A percentile compares a stretch with the other conserved stretches of the same genome.
These are phyloP conservation scores for Prunella vulgaris DNA, from an alignment of 257 asterid genomes.

Conservation along the genomic window DNA sequence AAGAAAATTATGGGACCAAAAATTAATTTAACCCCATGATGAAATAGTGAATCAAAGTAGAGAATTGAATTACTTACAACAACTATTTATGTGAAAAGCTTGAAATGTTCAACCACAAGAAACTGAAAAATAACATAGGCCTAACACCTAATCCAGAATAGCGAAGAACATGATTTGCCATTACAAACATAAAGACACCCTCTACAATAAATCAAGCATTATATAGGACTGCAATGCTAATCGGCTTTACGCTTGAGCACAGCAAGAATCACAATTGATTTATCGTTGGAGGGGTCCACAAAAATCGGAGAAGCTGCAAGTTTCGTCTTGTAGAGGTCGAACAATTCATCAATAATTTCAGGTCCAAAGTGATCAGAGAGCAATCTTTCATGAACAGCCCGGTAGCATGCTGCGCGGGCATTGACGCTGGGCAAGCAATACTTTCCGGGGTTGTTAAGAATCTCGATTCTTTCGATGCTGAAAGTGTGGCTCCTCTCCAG, in stretches of 20 bases:
- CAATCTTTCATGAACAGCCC: not conserved
- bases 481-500: not conserved
- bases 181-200: too few species aligned
- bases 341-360: not conserved
- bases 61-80: too few species aligned
- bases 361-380: not conserved
- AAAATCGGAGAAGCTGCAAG: not conserved
- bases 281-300: not conserved
- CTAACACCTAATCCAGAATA: too few species aligned
- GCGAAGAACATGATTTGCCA: too few species aligned
- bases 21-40: too few species aligned
- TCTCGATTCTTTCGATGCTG: not conserved
- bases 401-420: not conserved
- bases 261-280: not conserved
- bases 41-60: too few species aligned
- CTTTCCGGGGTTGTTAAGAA: not conserved
- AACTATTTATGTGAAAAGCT: too few species aligned
- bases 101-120: too few species aligned
- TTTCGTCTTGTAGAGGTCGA: not conserved
- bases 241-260: not conserved
- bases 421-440: not conserved
- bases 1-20: too few species aligned
- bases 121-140: too few species aligned
- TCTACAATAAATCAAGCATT: too few species aligned
- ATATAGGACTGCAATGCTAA: not conserved